Evolutionary conservation across 2,329 filamentous ascomycete species (phyloP), one percentile per base, ranked within the genome.

Genomic region (Metarhizium brunneum): DNA sequence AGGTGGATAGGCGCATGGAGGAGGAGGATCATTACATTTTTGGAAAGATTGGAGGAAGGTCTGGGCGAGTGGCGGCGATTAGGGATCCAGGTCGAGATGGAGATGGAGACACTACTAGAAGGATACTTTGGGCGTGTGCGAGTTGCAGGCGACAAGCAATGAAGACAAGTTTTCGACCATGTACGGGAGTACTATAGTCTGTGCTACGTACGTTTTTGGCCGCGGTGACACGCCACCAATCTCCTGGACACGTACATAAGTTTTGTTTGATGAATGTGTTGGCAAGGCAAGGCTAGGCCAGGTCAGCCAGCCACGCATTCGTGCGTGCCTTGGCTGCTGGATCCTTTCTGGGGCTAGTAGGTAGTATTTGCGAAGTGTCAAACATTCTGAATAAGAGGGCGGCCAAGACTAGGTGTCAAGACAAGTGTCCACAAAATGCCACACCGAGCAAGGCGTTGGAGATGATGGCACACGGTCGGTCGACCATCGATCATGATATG

Each of bases 141-240:
- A 53, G 38, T 53, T 53, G 40, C 42, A 25, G 51, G 51, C 51
- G 51, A 53, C 51, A 36, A 53, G 51, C 51, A 53, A 53, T 35
- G 25, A 47, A 47, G 45, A 30, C 45, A 8, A 48, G 45, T 29
- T 16, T 16, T 48, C 45, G 18, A 48, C 20, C 20, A 48, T 8
- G 5, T 7, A 25, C 38, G 14, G 38, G 13, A 40, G 38, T 7
- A 7, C 32, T 7, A 35, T 35, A 40, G 11, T 40, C 38, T 5
- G 14, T 35, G 32, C 32, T 35, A 35, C 32, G 25, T 35, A 3
- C 32, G 32, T 35, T 35, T 35, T 35, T 11, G 10, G 32, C 32
- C 7, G 10, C 10, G 32, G 43, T 47, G 43, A 20, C 43, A 18
- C 40, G 20, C 20, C 20, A 42, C 6, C 6, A n/a, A 42, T 42